A percentile compares a stretch with the other conserved stretches of the same genome.
These are phyloP conservation scores for Taiozyma sp. DNA, from an alignment of 1,139 yeast species.

Conservation along the genomic window DNA sequence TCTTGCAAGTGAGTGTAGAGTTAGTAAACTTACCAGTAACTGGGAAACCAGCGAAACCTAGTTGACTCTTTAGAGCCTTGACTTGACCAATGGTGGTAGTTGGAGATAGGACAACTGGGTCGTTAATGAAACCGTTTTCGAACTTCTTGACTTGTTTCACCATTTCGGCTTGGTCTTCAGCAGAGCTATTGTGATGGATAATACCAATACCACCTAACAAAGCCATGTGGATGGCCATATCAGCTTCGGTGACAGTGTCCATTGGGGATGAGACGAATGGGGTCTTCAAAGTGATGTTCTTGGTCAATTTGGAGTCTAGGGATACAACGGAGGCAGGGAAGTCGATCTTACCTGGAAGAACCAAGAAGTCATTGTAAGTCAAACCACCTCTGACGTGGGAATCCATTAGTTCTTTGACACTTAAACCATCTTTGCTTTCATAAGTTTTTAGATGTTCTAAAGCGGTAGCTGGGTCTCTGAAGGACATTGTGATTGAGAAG, in stretches of 20 bases:
- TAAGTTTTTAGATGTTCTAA: constrained; percentile 61
- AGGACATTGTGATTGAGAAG: constrained; percentile 21
- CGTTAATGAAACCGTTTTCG: constrained; percentile 96
- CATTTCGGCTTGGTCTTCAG: constrained; percentile 98
- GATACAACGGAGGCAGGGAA: constrained; percentile 78
- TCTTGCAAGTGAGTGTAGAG: not conserved
- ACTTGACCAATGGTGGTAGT: constrained; percentile 76
- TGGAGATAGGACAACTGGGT: constrained; percentile 86
- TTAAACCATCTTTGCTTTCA: constrained; percentile 77
- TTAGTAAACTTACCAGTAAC: constrained; percentile 86
- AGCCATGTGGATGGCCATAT: constrained; percentile 99
- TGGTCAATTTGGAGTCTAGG: constrained; percentile 84
- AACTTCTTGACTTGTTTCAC: constrained; percentile 93
- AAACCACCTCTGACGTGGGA: constrained; percentile 90
- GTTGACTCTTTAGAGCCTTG: constrained; percentile 58
- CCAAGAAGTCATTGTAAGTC: constrained; percentile 93
- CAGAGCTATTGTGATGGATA: constrained; percentile 93
- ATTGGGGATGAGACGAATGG: constrained; percentile 98
- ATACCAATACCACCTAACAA: constrained; percentile 98
- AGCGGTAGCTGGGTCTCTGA: constrained; percentile 60
- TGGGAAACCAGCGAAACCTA: constrained; percentile 97
- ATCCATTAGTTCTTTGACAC: constrained; percentile 82
- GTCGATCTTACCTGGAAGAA: constrained; percentile 91
- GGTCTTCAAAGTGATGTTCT: constrained; percentile 83
- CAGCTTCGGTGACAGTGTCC: constrained; percentile 98